phyloP scores from a whole-genome alignment of 192 early-diverging fungal genomes.

The Diversispora eburnea region DNA sequence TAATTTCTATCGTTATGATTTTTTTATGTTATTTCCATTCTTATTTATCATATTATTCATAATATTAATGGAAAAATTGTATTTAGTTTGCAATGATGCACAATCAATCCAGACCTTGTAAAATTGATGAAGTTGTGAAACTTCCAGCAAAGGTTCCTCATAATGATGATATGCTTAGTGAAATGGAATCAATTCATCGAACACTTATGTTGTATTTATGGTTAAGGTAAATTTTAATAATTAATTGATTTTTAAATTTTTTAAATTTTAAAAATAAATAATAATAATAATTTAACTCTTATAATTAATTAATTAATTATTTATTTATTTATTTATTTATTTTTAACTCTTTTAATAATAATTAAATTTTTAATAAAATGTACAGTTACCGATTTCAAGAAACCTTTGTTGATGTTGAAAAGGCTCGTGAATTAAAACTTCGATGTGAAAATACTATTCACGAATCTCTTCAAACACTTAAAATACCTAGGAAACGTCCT shows the following conservation, averaged over 20 bases:
- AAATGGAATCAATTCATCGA: slow-evolving; percentile 69
- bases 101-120: slow-evolving; percentile 33
- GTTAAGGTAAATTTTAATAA: slow-evolving; percentile 54
- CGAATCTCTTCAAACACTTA: not conserved
- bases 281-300: too few relatives aligned
- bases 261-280: too few relatives aligned
- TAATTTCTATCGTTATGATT: not conserved
- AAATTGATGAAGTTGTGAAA: slow-evolving; percentile 47
- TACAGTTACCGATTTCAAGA: not conserved
- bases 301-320: not conserved
- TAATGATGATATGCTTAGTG: slow-evolving; percentile 8
- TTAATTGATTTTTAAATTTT: too few relatives aligned
- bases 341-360: not conserved
- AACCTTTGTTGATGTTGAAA: not conserved
- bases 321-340: not conserved
- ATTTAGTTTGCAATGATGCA: slow-evolving; percentile 26
- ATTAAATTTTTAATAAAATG: not conserved
- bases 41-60: slow-evolving; percentile 22
- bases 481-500: not conserved
- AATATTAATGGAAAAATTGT: slow-evolving; percentile 26
- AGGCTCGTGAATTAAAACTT: too few relatives aligned
- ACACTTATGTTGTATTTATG: slow-evolving; percentile 84
- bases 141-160: slow-evolving; percentile 37
- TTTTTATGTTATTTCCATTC: not conserved
- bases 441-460: too few relatives aligned